A percentile compares a stretch with the other conserved stretches of the same genome.
Evolutionary conservation across 345 rosid genomes (phyloP).

Genomic region (Lagerstroemia speciosa): DNA sequence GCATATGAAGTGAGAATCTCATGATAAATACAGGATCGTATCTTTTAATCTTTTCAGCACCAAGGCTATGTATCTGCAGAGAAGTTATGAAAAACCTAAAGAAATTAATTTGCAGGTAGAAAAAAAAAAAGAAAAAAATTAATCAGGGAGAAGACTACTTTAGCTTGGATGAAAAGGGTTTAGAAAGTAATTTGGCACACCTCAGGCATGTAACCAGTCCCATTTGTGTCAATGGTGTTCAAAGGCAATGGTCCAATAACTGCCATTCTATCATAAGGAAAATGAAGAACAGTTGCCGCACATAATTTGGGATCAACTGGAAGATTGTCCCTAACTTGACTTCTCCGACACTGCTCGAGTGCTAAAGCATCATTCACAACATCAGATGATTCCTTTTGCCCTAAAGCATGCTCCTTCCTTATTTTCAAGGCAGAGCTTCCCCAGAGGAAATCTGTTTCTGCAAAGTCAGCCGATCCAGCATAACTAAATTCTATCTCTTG

Average conservation of each 20-base stretch:
- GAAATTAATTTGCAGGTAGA: not conserved
- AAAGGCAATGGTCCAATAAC: slow-evolving; percentile 14
- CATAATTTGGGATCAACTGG: slow-evolving; percentile 66
- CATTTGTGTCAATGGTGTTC: slow-evolving; percentile 4
- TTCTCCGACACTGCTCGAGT: slow-evolving; percentile 38
- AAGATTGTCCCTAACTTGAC: slow-evolving; percentile 70
- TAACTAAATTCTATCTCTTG: slow-evolving; percentile 47
- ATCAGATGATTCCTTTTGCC: slow-evolving; percentile 28
- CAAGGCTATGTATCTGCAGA: slow-evolving; percentile 32
- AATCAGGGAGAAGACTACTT: not conserved
- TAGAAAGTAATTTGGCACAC: not conserved
- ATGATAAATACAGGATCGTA: slow-evolving; percentile 86
- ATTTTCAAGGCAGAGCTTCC: slow-evolving; percentile 57
- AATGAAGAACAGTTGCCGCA: slow-evolving; percentile 53
- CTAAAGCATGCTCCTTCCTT: slow-evolving; percentile 41
- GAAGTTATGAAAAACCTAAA: not conserved
- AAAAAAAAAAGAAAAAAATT: slow-evolving; percentile 7
- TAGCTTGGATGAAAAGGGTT: not conserved
- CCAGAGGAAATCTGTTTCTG: slow-evolving; percentile 63
- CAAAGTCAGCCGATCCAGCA: slow-evolving; percentile 22
- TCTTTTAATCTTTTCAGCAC: slow-evolving; percentile 21
- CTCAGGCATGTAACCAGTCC: slow-evolving; percentile 4
- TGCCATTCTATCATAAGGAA: slow-evolving; percentile 53
- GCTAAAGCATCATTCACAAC: slow-evolving; percentile 30
- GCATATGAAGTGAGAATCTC: slow-evolving; percentile 51